Evolutionary conservation across 2,329 filamentous ascomycete species (phyloP).

Genomic region (Keithomyces neogunnii): DNA sequence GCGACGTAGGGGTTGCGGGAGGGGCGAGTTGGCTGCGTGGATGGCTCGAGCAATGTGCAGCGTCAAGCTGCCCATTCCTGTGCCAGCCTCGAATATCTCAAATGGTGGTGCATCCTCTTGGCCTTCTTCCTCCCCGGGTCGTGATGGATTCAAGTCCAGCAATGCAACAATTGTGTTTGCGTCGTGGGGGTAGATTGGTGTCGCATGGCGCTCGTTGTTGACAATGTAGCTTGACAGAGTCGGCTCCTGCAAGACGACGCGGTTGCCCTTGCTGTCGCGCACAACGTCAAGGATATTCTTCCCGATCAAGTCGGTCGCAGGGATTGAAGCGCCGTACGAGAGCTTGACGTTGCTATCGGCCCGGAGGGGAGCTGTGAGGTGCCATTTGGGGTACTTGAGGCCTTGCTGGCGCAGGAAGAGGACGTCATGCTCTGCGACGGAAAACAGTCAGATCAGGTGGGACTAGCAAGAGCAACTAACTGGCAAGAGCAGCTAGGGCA

Average conservation of each 20-base stretch:
- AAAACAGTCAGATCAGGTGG: background rate
- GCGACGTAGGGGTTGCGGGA: conserved; percentile 33
- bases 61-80: conserved; percentile 74
- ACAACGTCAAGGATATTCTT: conserved; percentile 51
- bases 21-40: conserved; percentile 58
- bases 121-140: conserved; percentile 21
- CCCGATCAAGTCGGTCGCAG: conserved; percentile 54
- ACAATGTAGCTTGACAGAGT: conserved; percentile 67
- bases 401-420: conserved; percentile 32
- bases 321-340: conserved; percentile 37
- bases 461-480: too few species aligned
- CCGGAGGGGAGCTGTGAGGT: conserved; percentile 27
- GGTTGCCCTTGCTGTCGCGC: conserved; percentile 37
- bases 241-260: conserved; percentile 53
- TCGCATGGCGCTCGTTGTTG: conserved; percentile 60
- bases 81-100: conserved; percentile 77
- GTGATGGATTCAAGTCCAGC: conserved; percentile 60
- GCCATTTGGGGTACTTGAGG: conserved; percentile 26
- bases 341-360: conserved; percentile 23
- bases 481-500: background rate
- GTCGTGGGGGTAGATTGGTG: conserved; percentile 67
- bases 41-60: conserved; percentile 68
- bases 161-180: conserved; percentile 67
- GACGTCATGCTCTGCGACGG: conserved; percentile 28
- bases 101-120: conserved; percentile 37